Percentiles rank a stretch among this genome's conserved stretches.
Evolutionary conservation across 345 rosid genomes (phyloP).

Genomic region (Rubroshorea leprosula): DNA sequence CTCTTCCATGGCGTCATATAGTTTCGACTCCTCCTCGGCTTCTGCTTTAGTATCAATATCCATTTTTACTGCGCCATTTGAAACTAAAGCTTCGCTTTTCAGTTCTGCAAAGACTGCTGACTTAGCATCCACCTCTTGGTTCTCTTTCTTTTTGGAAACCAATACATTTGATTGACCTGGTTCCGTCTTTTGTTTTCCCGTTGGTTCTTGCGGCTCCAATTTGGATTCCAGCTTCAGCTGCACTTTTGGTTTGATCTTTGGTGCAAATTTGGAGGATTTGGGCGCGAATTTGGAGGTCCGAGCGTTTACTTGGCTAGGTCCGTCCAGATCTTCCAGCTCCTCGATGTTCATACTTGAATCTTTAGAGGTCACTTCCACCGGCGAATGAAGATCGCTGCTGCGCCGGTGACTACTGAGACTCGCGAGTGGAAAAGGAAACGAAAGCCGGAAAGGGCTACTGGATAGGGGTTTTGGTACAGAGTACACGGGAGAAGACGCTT

Average conservation of each 20-base stretch:
- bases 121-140: conserved; percentile 24
- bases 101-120: conserved; percentile 16
- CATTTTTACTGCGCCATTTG: conserved; percentile 42
- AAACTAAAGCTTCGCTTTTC: conserved; percentile 27
- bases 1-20: conserved; percentile 27
- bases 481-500: too few relatives aligned
- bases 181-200: conserved; percentile 13
- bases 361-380: neutral
- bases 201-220: conserved; percentile 12
- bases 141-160: conserved; percentile 17
- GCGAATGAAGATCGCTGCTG: neutral
- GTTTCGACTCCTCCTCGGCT: conserved; percentile 20
- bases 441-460: too few relatives aligned
- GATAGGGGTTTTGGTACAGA: too few relatives aligned
- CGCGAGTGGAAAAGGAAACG: too few relatives aligned
- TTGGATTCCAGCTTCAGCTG: conserved; percentile 30
- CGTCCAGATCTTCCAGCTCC: conserved; percentile 40
- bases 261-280: conserved; percentile 47
- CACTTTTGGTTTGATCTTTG: conserved; percentile 35
- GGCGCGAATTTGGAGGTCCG: conserved; percentile 50
- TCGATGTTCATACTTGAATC: conserved; percentile 50
- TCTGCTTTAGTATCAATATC: conserved; percentile 39
- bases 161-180: conserved; percentile 11
- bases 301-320: conserved; percentile 30
- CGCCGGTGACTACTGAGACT: neutral